Conservation (phyloP, 805 yeast species). For the Brettanomyces anomalus region DNA sequence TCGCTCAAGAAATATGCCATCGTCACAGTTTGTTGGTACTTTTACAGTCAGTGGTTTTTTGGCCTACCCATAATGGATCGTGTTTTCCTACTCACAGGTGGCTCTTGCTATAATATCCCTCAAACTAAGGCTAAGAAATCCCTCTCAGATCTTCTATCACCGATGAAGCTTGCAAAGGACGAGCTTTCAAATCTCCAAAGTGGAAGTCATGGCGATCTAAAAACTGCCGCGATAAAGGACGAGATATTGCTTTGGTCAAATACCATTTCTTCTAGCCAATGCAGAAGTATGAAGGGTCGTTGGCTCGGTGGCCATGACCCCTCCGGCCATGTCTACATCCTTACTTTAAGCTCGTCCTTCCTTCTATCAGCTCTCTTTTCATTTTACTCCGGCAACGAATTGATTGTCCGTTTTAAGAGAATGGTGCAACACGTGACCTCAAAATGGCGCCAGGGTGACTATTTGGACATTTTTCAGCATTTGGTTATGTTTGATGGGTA, state of each 20-base stretch:
- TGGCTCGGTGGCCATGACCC: slow-evolving; percentile 95
- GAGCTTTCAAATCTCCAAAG: too few relatives aligned
- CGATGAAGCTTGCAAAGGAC: neutral
- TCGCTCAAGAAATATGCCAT: slow-evolving; percentile 34
- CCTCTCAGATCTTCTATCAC: neutral
- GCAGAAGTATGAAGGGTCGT: slow-evolving; percentile 53
- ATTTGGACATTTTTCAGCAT: slow-evolving; percentile 1
- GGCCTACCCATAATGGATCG: slow-evolving; percentile 87
- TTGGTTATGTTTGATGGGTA: slow-evolving; percentile 15
- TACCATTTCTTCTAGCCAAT: slow-evolving; percentile 27
- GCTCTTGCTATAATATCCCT: slow-evolving; percentile 45
- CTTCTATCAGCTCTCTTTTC: slow-evolving; percentile 51
- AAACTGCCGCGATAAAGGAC: neutral
- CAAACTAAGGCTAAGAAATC: slow-evolving; percentile 2
- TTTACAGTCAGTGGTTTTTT: slow-evolving; percentile 82
- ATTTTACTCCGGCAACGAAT: slow-evolving; percentile 9
- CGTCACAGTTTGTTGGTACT: slow-evolving; percentile 72
- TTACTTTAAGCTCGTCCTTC: slow-evolving; percentile 57
- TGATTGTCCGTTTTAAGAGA: slow-evolving; percentile 6
- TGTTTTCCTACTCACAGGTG: slow-evolving; percentile 75
- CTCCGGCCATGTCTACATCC: slow-evolving; percentile 82
- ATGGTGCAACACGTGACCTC: slow-evolving; percentile 2
- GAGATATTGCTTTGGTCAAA: slow-evolving; percentile 11
- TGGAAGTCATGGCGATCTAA: neutral
- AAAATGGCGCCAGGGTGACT: neutral